phyloP scores from a whole-genome alignment of 2,329 filamentous ascomycete species.

The Rhexocercosporidium sp. region DNA sequence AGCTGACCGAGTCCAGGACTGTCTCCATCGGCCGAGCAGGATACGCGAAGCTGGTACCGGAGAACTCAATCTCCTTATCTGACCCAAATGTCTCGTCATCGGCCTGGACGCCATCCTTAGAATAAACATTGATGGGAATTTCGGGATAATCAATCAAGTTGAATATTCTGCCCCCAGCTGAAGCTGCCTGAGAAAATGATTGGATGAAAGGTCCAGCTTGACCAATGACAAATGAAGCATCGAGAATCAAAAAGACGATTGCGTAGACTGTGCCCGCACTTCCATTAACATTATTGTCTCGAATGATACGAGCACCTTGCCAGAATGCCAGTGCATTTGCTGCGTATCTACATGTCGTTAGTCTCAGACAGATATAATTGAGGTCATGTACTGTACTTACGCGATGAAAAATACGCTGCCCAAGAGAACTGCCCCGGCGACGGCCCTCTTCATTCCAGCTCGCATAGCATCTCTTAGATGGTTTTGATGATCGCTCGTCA shows the following conservation, averaged over 20 bases:
- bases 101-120: constrained; percentile 31
- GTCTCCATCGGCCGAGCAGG: constrained; percentile 39
- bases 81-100: constrained; percentile 29
- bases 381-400: constrained; percentile 43
- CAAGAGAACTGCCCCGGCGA: constrained; percentile 53
- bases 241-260: constrained; percentile 58
- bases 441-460: constrained; percentile 55
- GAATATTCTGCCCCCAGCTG: constrained; percentile 52
- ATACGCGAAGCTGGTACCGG: constrained; percentile 44
- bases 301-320: constrained; percentile 57
- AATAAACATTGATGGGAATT: constrained; percentile 45
- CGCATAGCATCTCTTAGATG: constrained; percentile 50
- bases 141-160: constrained; percentile 49
- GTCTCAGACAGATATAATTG: background rate
- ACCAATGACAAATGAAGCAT: constrained; percentile 47
- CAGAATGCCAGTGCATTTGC: constrained; percentile 65
- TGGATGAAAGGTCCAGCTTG: constrained; percentile 36
- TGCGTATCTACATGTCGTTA: constrained; percentile 46
- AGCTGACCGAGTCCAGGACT: constrained; percentile 41
- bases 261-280: constrained; percentile 57
- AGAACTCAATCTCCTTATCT: constrained; percentile 40
- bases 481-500: constrained; percentile 54
- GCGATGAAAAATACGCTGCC: constrained; percentile 62
- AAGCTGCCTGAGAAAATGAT: constrained; percentile 47
- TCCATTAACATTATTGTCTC: constrained; percentile 18